Percentiles rank a stretch among this genome's conserved stretches.
These are phyloP conservation scores for Leccinum boreale DNA, from an alignment of 768 basidiomycete genomes.

Conservation along the genomic window DNA sequence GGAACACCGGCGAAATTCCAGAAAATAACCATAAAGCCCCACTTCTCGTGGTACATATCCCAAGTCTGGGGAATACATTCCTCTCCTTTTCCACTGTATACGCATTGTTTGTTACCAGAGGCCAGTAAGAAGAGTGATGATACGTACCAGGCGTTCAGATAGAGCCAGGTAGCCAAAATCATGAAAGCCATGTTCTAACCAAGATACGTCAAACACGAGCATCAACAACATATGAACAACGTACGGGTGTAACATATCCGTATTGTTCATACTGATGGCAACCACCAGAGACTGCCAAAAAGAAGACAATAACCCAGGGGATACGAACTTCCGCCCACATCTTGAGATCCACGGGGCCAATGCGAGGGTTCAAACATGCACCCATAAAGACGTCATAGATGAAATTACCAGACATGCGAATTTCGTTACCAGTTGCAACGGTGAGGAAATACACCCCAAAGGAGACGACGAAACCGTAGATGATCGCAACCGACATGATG, in stretches of 20 bases:
- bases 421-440: slow-evolving; percentile 70
- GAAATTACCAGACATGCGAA: slow-evolving; percentile 93
- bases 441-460: slow-evolving; percentile 79
- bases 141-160: slow-evolving; percentile 87
- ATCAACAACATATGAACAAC: slow-evolving; percentile 23
- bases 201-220: not conserved
- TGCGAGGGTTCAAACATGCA: slow-evolving; percentile 87
- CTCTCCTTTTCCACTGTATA: slow-evolving; percentile 77
- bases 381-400: slow-evolving; percentile 98
- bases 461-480: slow-evolving; percentile 81
- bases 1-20: slow-evolving; percentile 96
- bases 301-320: slow-evolving; percentile 95
- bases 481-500: slow-evolving; percentile 93
- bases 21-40: slow-evolving; percentile 98
- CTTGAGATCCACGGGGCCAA: slow-evolving; percentile 90
- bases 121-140: not conserved
- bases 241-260: slow-evolving; percentile 88
- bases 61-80: slow-evolving; percentile 96
- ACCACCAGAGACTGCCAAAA: slow-evolving; percentile 86
- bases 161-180: slow-evolving; percentile 93
- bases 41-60: slow-evolving; percentile 99
- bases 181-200: slow-evolving; percentile 93
- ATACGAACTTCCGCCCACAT: slow-evolving; percentile 99
- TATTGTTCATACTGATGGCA: slow-evolving; percentile 93
- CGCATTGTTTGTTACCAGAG: slow-evolving; percentile 1